Conservation (phyloP, 768 basidiomycete species). For the Russula emetica region DNA sequence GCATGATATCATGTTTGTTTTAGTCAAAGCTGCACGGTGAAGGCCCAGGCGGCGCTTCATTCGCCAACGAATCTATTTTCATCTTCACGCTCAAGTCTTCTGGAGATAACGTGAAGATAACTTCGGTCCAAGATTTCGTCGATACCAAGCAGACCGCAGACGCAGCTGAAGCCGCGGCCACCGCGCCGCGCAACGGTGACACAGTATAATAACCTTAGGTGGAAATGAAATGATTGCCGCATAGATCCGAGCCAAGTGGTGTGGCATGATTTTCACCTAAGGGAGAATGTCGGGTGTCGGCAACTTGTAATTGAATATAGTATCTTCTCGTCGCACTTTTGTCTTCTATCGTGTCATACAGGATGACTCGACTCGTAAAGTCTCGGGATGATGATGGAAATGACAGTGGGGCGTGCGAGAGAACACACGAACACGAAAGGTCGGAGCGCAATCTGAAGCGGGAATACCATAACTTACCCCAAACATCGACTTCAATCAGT, state of each 20-base stretch:
- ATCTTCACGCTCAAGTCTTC: conserved; percentile 16
- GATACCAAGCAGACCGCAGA: conserved; percentile 15
- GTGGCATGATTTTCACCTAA: neutral
- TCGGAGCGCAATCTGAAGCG: neutral
- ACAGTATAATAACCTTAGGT: neutral
- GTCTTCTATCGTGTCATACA: neutral
- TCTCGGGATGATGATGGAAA: neutral
- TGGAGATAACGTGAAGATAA: conserved; percentile 14
- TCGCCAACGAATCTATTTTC: conserved; percentile 13
- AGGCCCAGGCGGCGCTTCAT: neutral
- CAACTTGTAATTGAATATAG: no score
- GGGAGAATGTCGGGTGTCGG: no score
- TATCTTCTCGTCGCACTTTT: no score
- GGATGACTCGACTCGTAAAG: neutral
- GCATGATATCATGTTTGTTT: no score
- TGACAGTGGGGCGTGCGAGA: no score
- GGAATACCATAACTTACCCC: neutral
- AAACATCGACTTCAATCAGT: no score
- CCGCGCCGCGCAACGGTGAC: neutral
- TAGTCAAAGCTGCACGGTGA: conserved; percentile 9
- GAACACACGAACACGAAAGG: neutral
- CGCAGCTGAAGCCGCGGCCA: conserved; percentile 33
- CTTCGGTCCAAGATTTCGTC: conserved; percentile 13
- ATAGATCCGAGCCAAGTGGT: neutral
- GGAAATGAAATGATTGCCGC: neutral